Base-by-base conservation (phyloP, 1,284 basidiomycete genomes). In the Exsudoporus floridanus region DNA sequence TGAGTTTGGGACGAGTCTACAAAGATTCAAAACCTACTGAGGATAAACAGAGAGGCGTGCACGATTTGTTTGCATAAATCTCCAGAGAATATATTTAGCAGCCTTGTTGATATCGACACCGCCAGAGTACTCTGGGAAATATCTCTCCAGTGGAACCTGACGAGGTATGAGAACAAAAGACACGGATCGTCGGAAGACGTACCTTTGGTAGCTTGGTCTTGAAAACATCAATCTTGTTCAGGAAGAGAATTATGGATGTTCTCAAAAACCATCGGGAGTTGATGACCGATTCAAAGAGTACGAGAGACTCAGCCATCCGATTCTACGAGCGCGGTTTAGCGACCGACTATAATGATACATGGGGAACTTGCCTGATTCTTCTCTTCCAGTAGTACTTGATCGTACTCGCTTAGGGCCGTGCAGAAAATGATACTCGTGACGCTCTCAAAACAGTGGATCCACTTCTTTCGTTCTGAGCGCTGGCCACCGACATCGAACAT, bases 251-350 rank as follows among this genome's bases (percentile, higher is more conserved):
- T 54, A 98, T 91, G 0, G 90, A 93, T 14, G 93, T 95, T 45
- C 92, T 81, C 27, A 93, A 74, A 78, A 99, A 99, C 96, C 96
- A 98, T 43, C 93, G 77, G n/a, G 93, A 94, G 74, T 98, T 98
- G 77, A 98, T 94, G 34, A 99, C 91, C 2, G 86, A 90, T 71
- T 98, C 94, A 63, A 99, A 99, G 10, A 99, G 80, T 7, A 94
- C 84, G 0, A 99, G 78, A 0, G 90, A 93, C 70, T 99, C 96
- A 19, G 83, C 83, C 95, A 99, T 98, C 23, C 94, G 90, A 70
- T 98, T 98, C 88, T 95, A 70, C 1, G 23, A 42, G 13, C 8
- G 10, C 14, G 31, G 23, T 35, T 28, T 38, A 42, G 42, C n/a
- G 34, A 18, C 36, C 3, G 42, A 18, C 21, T 30, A 31, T 23